phyloP scores from a whole-genome alignment of 371 early-diverging fungal genomes.

The Mortierella sp. region DNA sequence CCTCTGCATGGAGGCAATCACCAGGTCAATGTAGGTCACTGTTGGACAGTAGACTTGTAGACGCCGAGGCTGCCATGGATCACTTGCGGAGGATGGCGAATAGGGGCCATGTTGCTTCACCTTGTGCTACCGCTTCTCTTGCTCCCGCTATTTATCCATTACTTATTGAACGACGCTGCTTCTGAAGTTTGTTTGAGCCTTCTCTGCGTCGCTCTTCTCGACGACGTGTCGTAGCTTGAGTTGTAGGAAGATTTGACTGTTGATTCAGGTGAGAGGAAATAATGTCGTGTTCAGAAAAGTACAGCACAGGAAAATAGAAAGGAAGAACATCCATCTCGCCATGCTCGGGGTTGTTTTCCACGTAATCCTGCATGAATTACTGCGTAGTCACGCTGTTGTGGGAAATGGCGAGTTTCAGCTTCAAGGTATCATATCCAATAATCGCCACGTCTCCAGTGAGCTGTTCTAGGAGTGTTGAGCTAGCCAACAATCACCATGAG shows the following conservation, averaged over 20 bases:
- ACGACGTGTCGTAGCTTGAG: conserved; percentile 7
- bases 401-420: conserved; percentile 15
- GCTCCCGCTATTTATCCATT: neutral
- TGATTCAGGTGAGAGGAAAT: conserved; percentile 14
- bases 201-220: conserved; percentile 8
- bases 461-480: conserved; percentile 8
- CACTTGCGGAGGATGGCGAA: too few relatives aligned
- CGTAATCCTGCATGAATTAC: conserved; percentile 10
- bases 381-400: conserved; percentile 17
- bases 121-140: neutral
- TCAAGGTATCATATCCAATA: neutral
- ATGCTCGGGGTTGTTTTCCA: neutral
- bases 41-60: conserved; percentile 16
- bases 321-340: conserved; percentile 20
- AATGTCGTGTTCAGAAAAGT: conserved; percentile 29
- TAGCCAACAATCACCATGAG: conserved; percentile 9
- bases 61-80: conserved; percentile 5
- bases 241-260: conserved; percentile 10
- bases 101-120: neutral
- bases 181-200: conserved; percentile 11
- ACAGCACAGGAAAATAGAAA: conserved; percentile 28
- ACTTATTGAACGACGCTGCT: neutral
- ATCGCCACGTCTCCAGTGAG: conserved; percentile 20
- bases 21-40: conserved; percentile 13
- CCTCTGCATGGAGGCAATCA: conserved; percentile 21